phyloP scores from a whole-genome alignment of 805 yeast genomes.

The Spathaspora boniae region DNA sequence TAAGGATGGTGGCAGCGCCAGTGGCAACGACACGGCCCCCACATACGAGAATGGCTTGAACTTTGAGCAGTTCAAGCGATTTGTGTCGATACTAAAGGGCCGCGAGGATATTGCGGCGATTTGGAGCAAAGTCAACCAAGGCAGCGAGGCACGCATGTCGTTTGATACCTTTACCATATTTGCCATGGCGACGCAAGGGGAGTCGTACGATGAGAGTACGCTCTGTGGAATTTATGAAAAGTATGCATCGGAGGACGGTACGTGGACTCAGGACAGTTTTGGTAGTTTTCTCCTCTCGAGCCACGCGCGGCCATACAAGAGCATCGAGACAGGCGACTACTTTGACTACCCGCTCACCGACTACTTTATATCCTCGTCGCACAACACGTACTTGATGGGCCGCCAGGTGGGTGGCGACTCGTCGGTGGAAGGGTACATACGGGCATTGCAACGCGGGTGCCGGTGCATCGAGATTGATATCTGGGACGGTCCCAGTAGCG shows the following conservation, averaged over 20 bases:
- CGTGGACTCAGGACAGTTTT: constrained; percentile 26
- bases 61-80: constrained; percentile 70
- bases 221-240: constrained; percentile 27
- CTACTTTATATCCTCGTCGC: constrained; percentile 89
- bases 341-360: constrained; percentile 65
- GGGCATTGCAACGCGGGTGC: constrained; percentile 87
- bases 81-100: constrained; percentile 63
- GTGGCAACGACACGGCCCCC: constrained; percentile 18
- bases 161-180: constrained; percentile 34
- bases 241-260: constrained; percentile 17
- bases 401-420: constrained; percentile 85
- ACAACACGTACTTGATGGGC: constrained; percentile 87
- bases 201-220: constrained; percentile 26
- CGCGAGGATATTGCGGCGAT: constrained; percentile 59
- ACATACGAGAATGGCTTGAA: constrained; percentile 38
- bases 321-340: constrained; percentile 16
- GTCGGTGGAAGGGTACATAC: constrained; percentile 84
- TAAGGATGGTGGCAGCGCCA: constrained; percentile 39
- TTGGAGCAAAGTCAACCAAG: constrained; percentile 37
- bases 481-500: constrained; percentile 78
- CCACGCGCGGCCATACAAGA: constrained; percentile 17
- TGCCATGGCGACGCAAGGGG: constrained; percentile 46
- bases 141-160: constrained; percentile 14
- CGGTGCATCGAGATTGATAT: constrained; percentile 92
- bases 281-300: constrained; percentile 35